Evolutionary conservation across 2,329 filamentous ascomycete species (phyloP).

Genomic region (Verticillium isaacii): DNA sequence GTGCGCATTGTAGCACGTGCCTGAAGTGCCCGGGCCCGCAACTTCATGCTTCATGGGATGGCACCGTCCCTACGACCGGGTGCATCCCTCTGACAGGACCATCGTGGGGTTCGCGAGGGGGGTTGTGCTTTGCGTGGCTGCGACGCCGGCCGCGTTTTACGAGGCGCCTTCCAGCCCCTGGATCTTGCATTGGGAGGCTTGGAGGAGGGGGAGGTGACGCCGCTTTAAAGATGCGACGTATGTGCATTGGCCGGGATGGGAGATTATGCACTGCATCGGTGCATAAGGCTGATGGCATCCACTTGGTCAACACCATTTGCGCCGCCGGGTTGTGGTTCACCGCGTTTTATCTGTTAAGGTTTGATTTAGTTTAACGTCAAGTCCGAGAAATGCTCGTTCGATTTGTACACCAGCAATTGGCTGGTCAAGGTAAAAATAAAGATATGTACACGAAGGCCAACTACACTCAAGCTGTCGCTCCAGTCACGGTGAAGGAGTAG

Average conservation of each 20-base stretch:
- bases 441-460: not conserved
- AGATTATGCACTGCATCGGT: not conserved
- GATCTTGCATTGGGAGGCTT: not conserved
- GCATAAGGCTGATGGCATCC: not conserved
- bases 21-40: too few relatives aligned
- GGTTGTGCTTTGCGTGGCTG: not conserved
- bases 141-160: not conserved
- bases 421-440: not conserved
- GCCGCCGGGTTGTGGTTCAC: not conserved
- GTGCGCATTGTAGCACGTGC: too few relatives aligned
- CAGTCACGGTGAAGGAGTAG: constrained; percentile 29
- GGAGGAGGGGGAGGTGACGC: not conserved
- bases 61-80: too few relatives aligned
- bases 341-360: too few relatives aligned
- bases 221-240: not conserved
- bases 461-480: constrained; percentile 17
- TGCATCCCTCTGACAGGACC: too few relatives aligned
- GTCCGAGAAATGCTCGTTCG: not conserved
- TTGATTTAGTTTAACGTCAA: not conserved
- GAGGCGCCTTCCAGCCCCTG: not conserved
- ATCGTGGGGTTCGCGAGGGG: not conserved
- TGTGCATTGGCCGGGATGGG: not conserved
- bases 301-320: not conserved
- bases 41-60: too few relatives aligned
- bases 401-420: not conserved